phyloP scores from a whole-genome alignment of 371 early-diverging fungal species.

The Mortierella sp. region DNA sequence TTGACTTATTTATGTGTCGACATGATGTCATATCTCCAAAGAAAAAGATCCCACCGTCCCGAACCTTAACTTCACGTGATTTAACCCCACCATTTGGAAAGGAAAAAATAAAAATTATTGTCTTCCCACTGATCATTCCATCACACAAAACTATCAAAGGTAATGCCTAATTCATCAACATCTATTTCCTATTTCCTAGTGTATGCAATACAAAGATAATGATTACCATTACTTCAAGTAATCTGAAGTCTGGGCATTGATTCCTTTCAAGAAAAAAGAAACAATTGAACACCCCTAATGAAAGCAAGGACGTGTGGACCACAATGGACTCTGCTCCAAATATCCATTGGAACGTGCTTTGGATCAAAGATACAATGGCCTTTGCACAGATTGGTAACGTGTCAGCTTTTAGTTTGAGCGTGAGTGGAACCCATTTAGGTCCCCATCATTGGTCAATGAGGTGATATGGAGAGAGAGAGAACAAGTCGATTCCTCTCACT shows the following conservation, averaged over 20 bases:
- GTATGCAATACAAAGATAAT: constrained; percentile 12
- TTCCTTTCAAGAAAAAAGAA: not conserved
- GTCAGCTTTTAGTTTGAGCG: no score
- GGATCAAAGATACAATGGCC: not conserved
- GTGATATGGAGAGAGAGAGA: not conserved
- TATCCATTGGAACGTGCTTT: not conserved
- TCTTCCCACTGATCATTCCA: no score
- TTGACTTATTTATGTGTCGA: no score
- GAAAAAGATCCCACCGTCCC: no score
- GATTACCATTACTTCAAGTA: constrained; percentile 45
- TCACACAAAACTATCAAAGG: not conserved
- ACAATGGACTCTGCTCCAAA: not conserved
- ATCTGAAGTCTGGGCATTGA: constrained; percentile 9
- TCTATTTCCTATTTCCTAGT: not conserved
- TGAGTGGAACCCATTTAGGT: no score
- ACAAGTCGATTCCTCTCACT: no score
- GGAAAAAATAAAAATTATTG: no score
- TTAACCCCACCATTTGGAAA: no score
- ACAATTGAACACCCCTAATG: no score
- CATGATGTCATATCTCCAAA: no score
- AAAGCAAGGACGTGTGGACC: not conserved
- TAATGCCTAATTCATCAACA: not conserved
- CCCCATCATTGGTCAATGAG: not conserved
- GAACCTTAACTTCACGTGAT: no score
- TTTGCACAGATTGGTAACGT: not conserved